Base-by-base conservation (phyloP, 805 yeast species). In the Vanderwaltozyma tropicalis region DNA sequence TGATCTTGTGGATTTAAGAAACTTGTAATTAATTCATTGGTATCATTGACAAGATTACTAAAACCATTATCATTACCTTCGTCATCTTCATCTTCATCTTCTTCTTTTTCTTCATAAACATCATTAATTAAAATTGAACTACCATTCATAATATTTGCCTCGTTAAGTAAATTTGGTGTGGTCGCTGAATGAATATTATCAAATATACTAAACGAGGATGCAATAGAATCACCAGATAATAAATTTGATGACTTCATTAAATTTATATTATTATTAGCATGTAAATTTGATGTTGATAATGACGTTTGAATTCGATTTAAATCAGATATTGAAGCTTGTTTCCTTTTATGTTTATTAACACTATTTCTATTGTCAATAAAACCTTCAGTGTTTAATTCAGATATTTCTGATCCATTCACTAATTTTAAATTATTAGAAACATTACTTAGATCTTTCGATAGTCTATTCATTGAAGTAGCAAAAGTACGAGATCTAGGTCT, bases 261-360 rank as follows among this genome's bases (percentile, higher is more conserved):
- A 16, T 37, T 33, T 8, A 32, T 16, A 22, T 21, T 37, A 19
- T 28, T 27, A 20, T 12, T 34, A 12, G 28, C 4, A 21, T 41
- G 36, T 32, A 40, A 19, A 30, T 57, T 61, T 1, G 61, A 50
- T 8, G 56, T 47, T 2, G 62, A 56, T 9, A 51, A 22, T 22
- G 25, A 8, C 8, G 25, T 22, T 8, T 22, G 16, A 22, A 37
- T 38, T 18, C n/a, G n/a, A n/a, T 41, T 34, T 32, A 40, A 19
- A 30, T 57, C 62, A 2, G 61, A 50, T 8, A 57, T 47, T 2
- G 62, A 56, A 31, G 54, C 59, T 39, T 57, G 61, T 33, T 56
- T 56, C 28, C 47, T 53, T 39, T 42, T 50, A 31, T 56, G 61
- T 6, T 45, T 29, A 12, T 25, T 30, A 14, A 33, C 31, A 31